A percentile compares a stretch with the other conserved stretches of the same genome.
phyloP scores from a whole-genome alignment of 2,329 filamentous ascomycete genomes.

The Penicillium sp. region DNA sequence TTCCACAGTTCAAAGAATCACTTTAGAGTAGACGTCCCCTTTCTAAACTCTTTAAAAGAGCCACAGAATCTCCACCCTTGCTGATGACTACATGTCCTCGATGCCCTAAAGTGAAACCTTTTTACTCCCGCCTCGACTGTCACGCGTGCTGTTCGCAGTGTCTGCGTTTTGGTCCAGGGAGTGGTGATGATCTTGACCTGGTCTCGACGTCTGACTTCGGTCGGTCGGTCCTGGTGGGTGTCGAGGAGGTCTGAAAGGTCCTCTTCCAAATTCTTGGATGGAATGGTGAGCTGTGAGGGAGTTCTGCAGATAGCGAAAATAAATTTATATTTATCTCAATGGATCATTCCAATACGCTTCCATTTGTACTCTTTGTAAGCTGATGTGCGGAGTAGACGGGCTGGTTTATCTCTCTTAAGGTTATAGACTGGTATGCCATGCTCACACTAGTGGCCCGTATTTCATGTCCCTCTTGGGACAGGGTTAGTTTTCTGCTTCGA shows the following conservation, averaged over 20 bases:
- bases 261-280: constrained; percentile 50
- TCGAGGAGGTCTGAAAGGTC: constrained; percentile 87
- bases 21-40: constrained; percentile 94
- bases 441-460: no score
- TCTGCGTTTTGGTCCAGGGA: constrained; percentile 65
- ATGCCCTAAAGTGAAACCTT: constrained; percentile 81
- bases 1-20: constrained; percentile 69
- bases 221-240: constrained; percentile 74
- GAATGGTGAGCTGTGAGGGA: constrained; percentile 39
- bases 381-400: no score
- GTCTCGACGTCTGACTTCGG: constrained; percentile 69
- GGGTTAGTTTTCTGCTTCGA: background rate
- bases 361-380: no score
- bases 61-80: constrained; percentile 90
- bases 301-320: background rate
- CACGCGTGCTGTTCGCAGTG: constrained; percentile 34
- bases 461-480: no score
- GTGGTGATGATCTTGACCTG: constrained; percentile 94
- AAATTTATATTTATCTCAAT: background rate
- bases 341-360: no score
- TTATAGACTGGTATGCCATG: no score
- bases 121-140: constrained; percentile 49
- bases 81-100: constrained; percentile 88
- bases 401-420: no score
- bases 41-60: constrained; percentile 90